Evolutionary conservation across 305 asterid genomes (phyloP).

Genomic region (Fraxinus paxiana): DNA sequence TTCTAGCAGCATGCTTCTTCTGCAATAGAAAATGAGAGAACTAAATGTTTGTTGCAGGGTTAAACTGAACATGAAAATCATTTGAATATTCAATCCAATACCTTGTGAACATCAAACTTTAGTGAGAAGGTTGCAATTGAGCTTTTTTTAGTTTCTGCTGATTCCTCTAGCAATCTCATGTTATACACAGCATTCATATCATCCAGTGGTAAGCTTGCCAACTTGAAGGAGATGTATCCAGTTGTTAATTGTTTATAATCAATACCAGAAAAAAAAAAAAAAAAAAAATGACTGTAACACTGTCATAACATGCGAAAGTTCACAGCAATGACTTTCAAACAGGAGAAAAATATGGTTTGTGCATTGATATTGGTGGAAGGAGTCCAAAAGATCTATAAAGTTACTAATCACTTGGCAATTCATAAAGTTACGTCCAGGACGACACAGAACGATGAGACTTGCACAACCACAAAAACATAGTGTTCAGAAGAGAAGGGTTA

Average conservation of each 20-base stretch:
- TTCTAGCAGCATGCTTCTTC: conserved; percentile 85
- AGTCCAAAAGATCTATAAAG: not conserved
- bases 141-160: conserved; percentile 68
- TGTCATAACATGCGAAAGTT: not conserved
- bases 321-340: not conserved
- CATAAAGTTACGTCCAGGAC: not conserved
- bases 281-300: not conserved
- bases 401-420: not conserved
- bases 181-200: conserved; percentile 88
- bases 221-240: conserved; percentile 38
- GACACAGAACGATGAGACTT: not conserved
- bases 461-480: not conserved
- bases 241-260: conserved; percentile 13
- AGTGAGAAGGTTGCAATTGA: conserved; percentile 71
- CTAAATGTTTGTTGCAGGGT: conserved; percentile 7
- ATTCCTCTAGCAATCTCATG: conserved; percentile 83
- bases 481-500: not conserved
- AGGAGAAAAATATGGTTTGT: not conserved
- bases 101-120: conserved; percentile 92
- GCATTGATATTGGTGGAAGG: not conserved
- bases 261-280: not conserved
- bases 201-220: conserved; percentile 78
- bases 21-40: conserved; percentile 28
- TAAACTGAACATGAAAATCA: conserved; percentile 10
- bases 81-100: conserved; percentile 29